phyloP scores from a whole-genome alignment of 2,329 filamentous ascomycete genomes.

The Phaeosphaeriaceae sp. region DNA sequence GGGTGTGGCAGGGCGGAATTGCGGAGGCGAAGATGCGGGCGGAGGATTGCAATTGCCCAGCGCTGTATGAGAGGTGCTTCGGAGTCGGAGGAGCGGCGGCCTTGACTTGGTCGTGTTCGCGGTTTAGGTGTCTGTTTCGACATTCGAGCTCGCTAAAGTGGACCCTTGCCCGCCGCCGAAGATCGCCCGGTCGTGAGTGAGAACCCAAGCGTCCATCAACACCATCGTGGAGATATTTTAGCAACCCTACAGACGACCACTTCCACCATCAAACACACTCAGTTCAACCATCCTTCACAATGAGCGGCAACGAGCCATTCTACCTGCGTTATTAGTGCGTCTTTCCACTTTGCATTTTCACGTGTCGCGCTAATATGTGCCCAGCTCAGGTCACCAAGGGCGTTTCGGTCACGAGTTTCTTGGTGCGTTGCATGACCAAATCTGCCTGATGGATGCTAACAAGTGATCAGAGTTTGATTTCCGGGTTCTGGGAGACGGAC shows the following conservation, averaged over 20 bases:
- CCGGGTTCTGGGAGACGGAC: slow-evolving; percentile 86
- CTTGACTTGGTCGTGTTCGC: slow-evolving; percentile 36
- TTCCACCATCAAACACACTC: neutral
- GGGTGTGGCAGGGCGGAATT: slow-evolving; percentile 20
- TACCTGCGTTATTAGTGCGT: slow-evolving; percentile 97
- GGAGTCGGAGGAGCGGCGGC: slow-evolving; percentile 20
- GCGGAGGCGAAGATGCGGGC: slow-evolving; percentile 5
- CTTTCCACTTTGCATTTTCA: neutral
- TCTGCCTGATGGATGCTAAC: slow-evolving; percentile 12
- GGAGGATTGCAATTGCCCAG: slow-evolving; percentile 19
- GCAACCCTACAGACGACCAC: neutral
- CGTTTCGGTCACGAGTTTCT: slow-evolving; percentile 98
- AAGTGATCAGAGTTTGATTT: slow-evolving; percentile 87
- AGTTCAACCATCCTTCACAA: slow-evolving; percentile 54
- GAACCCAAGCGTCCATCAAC: slow-evolving; percentile 9
- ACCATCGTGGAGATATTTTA: slow-evolving; percentile 3
- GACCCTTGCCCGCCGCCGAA: slow-evolving; percentile 28
- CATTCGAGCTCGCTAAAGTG: slow-evolving; percentile 33
- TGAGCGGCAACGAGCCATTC: slow-evolving; percentile 79
- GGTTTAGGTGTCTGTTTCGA: slow-evolving; percentile 47
- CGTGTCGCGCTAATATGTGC: slow-evolving; percentile 11
- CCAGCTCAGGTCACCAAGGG: slow-evolving; percentile 94
- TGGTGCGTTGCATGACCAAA: slow-evolving; percentile 61
- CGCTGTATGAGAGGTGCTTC: slow-evolving; percentile 24
- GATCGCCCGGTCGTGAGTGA: slow-evolving; percentile 18